Conservation (phyloP, 2,329 filamentous ascomycete species). For the Fusarium subtropicale region DNA sequence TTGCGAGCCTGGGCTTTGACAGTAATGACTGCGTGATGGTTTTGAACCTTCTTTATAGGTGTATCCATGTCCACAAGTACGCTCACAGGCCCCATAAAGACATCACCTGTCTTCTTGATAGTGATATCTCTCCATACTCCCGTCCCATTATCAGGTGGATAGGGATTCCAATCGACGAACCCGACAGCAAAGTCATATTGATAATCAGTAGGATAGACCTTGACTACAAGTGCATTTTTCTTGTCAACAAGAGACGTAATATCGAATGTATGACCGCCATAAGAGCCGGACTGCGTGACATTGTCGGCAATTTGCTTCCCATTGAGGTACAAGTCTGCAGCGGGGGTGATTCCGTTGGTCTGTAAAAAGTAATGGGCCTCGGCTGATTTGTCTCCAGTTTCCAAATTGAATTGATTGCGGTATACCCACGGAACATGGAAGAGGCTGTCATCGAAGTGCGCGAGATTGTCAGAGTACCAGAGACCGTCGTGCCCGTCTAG, state of each 20-base stretch:
- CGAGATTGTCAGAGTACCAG: conserved; percentile 5
- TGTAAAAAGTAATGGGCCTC: neutral
- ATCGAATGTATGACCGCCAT: neutral
- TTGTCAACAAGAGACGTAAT: neutral
- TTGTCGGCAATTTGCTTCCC: conserved; percentile 1
- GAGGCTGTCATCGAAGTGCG: neutral
- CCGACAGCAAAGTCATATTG: neutral
- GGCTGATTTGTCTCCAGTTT: fast-evolving
- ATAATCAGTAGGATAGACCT: neutral
- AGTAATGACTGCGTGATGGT: neutral
- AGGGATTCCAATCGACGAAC: conserved; percentile 3
- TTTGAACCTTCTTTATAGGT: neutral
- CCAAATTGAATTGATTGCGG: neutral
- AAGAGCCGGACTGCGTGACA: neutral
- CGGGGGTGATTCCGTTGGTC: conserved; percentile 1
- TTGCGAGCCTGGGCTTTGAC: neutral
- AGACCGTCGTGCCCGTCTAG: neutral
- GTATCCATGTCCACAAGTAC: neutral
- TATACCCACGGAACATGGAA: neutral
- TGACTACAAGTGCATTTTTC: neutral
- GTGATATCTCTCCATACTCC: conserved; percentile 1
- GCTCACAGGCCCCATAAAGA: neutral
- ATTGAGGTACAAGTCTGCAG: conserved; percentile 3
- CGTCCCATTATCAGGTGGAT: neutral
- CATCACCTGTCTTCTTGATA: neutral